A percentile compares a stretch with the other conserved stretches of the same genome.
Conservation (phyloP, 768 basidiomycete species). For the Lactarius vividus region DNA sequence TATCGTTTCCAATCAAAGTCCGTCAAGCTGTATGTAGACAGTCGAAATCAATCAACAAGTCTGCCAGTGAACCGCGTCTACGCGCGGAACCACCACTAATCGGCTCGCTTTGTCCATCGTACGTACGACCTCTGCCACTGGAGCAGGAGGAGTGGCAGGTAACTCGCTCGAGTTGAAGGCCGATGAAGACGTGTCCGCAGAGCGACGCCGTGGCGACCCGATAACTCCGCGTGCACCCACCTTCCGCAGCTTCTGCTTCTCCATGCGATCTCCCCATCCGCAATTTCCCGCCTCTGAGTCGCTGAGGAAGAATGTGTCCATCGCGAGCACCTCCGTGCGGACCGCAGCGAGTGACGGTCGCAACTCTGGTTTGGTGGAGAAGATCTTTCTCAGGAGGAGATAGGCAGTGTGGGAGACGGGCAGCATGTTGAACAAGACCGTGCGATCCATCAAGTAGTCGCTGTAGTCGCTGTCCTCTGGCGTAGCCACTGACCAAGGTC, state of each 20-base stretch:
- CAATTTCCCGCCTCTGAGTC: conserved; percentile 38
- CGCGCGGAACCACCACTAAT: background rate
- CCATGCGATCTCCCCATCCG: conserved; percentile 7
- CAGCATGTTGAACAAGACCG: conserved; percentile 1
- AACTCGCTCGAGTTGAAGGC: background rate
- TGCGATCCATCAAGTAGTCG: conserved; percentile 4
- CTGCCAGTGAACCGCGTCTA: background rate
- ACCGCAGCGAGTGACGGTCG: conserved; percentile 67
- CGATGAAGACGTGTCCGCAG: background rate
- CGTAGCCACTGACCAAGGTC: conserved; percentile 3
- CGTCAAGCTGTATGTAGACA: background rate
- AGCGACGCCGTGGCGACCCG: background rate
- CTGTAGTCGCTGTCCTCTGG: conserved; percentile 2
- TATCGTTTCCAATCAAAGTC: background rate
- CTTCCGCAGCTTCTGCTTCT: background rate
- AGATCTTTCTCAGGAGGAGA: conserved; percentile 51
- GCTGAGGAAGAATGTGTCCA: conserved; percentile 62
- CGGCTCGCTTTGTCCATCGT: background rate
- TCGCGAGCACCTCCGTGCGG: conserved; percentile 49
- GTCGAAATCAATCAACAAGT: background rate
- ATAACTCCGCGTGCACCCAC: background rate
- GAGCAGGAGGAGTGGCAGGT: background rate
- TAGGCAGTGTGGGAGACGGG: conserved; percentile 40
- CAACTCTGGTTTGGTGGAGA: conserved; percentile 57
- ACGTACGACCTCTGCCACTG: background rate